Base-by-base conservation (phyloP, 345 rosid species). In the Adansonia digitata region DNA sequence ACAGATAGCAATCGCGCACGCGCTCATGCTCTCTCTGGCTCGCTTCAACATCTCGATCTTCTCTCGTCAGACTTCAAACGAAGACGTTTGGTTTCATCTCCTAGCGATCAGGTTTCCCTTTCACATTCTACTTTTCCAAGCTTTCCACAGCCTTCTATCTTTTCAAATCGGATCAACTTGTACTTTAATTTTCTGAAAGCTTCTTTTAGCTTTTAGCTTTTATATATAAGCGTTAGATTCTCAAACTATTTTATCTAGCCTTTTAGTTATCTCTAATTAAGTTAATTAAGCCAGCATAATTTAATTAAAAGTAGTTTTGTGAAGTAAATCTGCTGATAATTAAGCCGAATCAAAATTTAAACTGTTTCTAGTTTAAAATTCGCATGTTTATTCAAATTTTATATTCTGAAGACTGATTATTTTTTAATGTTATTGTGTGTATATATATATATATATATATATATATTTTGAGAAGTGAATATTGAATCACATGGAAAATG, bases 401-500 rank as follows among this genome's bases (percentile, higher is more conserved):
- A 18, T 26, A 17, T 24, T 27, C 22, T 45, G 4, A 68, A 46
- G 40, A 55, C 13, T 68, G 55, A 26, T 45, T 45, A 14, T 68
- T 27, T 64, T 12, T 26, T 5, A 27, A 57, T 27, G 12, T 57
- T 26, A n/a, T n/a, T n/a, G n/a, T n/a, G n/a, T n/a, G n/a, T n/a
- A n/a, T n/a, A n/a, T n/a, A n/a, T n/a, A n/a, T n/a, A n/a, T n/a
- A n/a, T n/a, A 49, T 9, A 53, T 26, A 5, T 45, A 14, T 67
- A 2, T 43, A 67, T 35, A 13, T 59, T 61, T 57, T 57, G 59
- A 29, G 57, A 10, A 69, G 73, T 69, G 72, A 69, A 31, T 49
- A 63, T 35, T 49, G 71, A 48, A 51, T 39, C 40, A 39, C 48
- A 75, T 53, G 77, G 77, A 75, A 39, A 39, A 4, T 24, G 72